Base-by-base conservation (phyloP, 164 flowering plant genomes). In the Macadamia integrifolia region DNA sequence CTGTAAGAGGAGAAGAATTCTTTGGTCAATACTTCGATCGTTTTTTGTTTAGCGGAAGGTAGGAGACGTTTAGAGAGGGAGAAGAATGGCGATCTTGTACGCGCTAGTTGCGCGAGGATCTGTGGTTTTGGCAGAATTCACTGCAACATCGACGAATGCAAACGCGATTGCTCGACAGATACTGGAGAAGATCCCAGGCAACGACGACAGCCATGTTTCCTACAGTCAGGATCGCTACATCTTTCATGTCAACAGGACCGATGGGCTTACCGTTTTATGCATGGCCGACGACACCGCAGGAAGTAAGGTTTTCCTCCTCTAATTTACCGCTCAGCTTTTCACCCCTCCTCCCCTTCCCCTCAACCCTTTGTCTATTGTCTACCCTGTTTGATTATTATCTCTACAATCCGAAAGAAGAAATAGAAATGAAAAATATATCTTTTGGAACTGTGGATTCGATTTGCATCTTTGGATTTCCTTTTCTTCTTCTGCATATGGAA, bases 181-280 rank as follows among this genome's bases (percentile, higher is more conserved):
- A 3, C 72, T 90, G 58, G 91, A 87, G 64, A 92, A 86, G 75
- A 74, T 81, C 35, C 84, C 83, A 1, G 88, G 85, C 0, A 71
- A 62, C 65, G 59, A 67, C 59, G 87, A 88, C 61, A 81, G 83
- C 68, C 80, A 86, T 62, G 79, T 75, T 0, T 90, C 96, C 0
- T 92, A 84, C 69, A 88, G 96, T 6, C 94, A 90, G 56, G 98
- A 90, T 79, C 94, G 95, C 0, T 86, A 82, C 52, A 79, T 90
- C 31, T 92, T 92, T 64, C 98, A 90, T 66, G 90, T 87, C 65
- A 90, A 86, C 72, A 71, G 86, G 46, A 88, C 96, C 64, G 96
- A 92, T 71, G 93, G 95, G 61, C 92, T 92, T 74, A 82, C 90
- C 58, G 87, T 87, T 68, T 89, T 90, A 46, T 92, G 98, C 68